Conservation (phyloP, 2,329 filamentous ascomycete genomes). For the Alternaria angustiovoidea region DNA sequence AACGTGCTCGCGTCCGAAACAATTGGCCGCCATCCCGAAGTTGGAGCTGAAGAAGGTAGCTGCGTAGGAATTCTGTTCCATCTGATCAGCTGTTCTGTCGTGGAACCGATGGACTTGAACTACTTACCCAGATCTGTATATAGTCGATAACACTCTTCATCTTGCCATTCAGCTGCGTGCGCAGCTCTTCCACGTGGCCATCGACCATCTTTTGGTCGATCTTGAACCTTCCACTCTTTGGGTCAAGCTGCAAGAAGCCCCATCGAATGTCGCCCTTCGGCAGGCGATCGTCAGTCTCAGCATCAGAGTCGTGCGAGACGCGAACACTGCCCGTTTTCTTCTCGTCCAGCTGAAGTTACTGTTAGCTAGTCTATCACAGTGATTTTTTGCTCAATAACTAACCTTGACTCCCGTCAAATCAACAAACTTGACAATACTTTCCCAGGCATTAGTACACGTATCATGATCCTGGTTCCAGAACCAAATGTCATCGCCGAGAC, state of each 20-base stretch:
- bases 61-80: slow-evolving; percentile 62
- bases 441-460: slow-evolving; percentile 55
- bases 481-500: slow-evolving; percentile 61
- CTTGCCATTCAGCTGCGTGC: slow-evolving; percentile 39
- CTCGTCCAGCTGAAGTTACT: slow-evolving; percentile 45
- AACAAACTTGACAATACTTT: slow-evolving; percentile 53
- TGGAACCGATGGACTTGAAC: not conserved
- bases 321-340: slow-evolving; percentile 55
- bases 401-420: slow-evolving; percentile 53
- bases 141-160: slow-evolving; percentile 45
- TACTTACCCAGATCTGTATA: slow-evolving; percentile 34
- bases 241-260: slow-evolving; percentile 43
- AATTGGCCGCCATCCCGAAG: slow-evolving; percentile 62
- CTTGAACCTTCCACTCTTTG: slow-evolving; percentile 38
- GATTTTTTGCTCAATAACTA: not conserved
- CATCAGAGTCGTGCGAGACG: slow-evolving; percentile 26
- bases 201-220: slow-evolving; percentile 47
- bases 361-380: not conserved
- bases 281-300: slow-evolving; percentile 31
- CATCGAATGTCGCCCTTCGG: slow-evolving; percentile 43
- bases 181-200: slow-evolving; percentile 41
- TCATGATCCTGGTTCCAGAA: slow-evolving; percentile 55
- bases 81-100: not conserved
- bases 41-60: slow-evolving; percentile 62
- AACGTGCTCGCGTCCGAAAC: slow-evolving; percentile 61